These are phyloP conservation scores for Cystofilobasidium capitatum DNA, from an alignment of 768 basidiomycete genomes.

Conservation along the genomic window DNA sequence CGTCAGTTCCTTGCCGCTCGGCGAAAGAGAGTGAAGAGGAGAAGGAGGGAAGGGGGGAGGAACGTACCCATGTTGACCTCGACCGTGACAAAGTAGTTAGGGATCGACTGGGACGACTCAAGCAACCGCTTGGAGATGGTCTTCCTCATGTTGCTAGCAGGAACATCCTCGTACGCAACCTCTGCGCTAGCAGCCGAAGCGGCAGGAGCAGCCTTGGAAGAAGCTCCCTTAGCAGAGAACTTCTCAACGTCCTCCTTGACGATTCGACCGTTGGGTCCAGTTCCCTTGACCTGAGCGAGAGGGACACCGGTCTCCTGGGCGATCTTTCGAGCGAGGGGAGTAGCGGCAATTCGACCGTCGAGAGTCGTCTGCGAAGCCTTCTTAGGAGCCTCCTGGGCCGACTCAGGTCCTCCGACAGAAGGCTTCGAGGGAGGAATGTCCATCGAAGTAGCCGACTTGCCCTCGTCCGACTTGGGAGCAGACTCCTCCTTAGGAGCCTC, in stretches of 20 bases:
- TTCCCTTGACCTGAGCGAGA: slow-evolving; percentile 76
- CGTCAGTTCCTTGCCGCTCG: too few species aligned
- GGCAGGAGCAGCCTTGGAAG: slow-evolving; percentile 42
- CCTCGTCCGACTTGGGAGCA: slow-evolving; percentile 37
- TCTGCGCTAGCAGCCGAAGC: slow-evolving; percentile 37
- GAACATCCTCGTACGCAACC: slow-evolving; percentile 74
- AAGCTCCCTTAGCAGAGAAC: slow-evolving; percentile 48
- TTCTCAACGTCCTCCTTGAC: slow-evolving; percentile 89
- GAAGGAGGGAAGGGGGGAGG: neutral
- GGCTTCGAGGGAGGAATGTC: slow-evolving; percentile 4
- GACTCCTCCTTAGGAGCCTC: slow-evolving; percentile 38
- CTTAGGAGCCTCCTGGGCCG: slow-evolving; percentile 30
- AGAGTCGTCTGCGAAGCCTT: slow-evolving; percentile 31
- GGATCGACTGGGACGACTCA: slow-evolving; percentile 88
- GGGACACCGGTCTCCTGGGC: slow-evolving; percentile 90
- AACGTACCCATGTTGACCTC: slow-evolving; percentile 90
- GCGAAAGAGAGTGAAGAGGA: neutral
- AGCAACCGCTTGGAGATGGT: slow-evolving; percentile 80
- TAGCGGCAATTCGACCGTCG: slow-evolving; percentile 57
- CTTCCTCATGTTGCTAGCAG: slow-evolving; percentile 87
- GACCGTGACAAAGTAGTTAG: slow-evolving; percentile 92
- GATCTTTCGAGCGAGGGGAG: slow-evolving; percentile 92
- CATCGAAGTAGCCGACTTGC: slow-evolving; percentile 34
- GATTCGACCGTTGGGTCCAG: slow-evolving; percentile 89
- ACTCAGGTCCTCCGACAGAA: slow-evolving; percentile 19